Conservation (phyloP, 2,329 filamentous ascomycete genomes). For the Apiospora sp. region DNA sequence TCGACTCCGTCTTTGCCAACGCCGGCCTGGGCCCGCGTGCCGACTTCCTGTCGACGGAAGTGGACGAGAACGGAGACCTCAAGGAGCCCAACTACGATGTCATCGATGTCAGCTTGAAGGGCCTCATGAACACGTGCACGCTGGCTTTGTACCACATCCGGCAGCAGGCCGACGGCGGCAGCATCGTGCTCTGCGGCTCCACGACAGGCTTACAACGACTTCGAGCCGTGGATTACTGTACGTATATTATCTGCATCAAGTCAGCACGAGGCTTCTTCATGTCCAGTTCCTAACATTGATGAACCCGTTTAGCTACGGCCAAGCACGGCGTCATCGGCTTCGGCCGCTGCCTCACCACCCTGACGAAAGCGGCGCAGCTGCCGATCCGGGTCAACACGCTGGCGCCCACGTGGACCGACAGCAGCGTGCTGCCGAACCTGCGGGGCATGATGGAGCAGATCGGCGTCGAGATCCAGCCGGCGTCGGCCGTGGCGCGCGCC, state of each 20-base stretch:
- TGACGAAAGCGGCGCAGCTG: conserved; percentile 45
- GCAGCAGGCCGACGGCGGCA: conserved; percentile 54
- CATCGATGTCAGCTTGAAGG: conserved; percentile 59
- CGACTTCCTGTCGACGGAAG: conserved; percentile 54
- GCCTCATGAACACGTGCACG: conserved; percentile 57
- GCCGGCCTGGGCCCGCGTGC: conserved; percentile 59
- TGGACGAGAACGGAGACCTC: conserved; percentile 58
- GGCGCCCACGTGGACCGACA: conserved; percentile 63
- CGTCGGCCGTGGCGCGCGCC: conserved; percentile 56
- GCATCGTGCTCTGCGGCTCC: conserved; percentile 62
- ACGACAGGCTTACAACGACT: conserved; percentile 59
- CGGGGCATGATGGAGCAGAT: conserved; percentile 47
- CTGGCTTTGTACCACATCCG: conserved; percentile 60
- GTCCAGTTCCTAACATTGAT: background rate
- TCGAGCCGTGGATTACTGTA: conserved; percentile 59
- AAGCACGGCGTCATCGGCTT: conserved; percentile 65
- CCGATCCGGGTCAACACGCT: conserved; percentile 64
- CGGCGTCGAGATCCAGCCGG: conserved; percentile 51
- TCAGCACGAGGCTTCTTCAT: background rate
- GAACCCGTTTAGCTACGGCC: conserved; percentile 47
- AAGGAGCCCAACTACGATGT: conserved; percentile 51
- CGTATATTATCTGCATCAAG: background rate
- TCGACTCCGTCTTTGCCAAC: conserved; percentile 79
- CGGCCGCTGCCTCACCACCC: conserved; percentile 53
- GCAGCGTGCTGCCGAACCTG: conserved; percentile 52